Conservation (phyloP, 208 protist genomes). For the Crithidia sp. region DNA sequence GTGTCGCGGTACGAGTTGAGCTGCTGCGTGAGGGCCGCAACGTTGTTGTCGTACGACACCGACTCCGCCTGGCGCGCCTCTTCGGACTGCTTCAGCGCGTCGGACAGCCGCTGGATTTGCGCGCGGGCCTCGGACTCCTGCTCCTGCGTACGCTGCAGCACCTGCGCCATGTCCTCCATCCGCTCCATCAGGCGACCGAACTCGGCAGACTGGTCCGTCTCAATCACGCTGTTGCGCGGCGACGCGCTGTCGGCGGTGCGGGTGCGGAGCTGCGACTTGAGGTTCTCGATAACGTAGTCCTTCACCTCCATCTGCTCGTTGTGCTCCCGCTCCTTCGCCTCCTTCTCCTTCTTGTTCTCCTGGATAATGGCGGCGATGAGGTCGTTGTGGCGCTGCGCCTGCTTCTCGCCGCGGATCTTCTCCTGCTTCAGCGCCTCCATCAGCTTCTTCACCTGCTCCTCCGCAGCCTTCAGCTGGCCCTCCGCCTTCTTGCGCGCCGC, state of each 20-base stretch:
- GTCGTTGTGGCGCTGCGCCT: slow-evolving; percentile 69
- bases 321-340: slow-evolving; percentile 86
- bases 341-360: slow-evolving; percentile 87
- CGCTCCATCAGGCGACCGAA: slow-evolving; percentile 71
- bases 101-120: slow-evolving; percentile 61
- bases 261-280: slow-evolving; percentile 67
- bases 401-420: slow-evolving; percentile 64
- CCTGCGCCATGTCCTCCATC: slow-evolving; percentile 80
- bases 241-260: slow-evolving; percentile 50
- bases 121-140: slow-evolving; percentile 65
- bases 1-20: slow-evolving; percentile 65
- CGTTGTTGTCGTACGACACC: slow-evolving; percentile 77
- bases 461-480: slow-evolving; percentile 38
- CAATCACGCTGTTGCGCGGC: slow-evolving; percentile 29
- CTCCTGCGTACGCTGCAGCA: slow-evolving; percentile 77
- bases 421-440: slow-evolving; percentile 67
- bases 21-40: slow-evolving; percentile 62
- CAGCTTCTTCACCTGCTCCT: slow-evolving; percentile 65
- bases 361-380: slow-evolving; percentile 85
- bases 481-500: slow-evolving; percentile 44
- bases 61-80: slow-evolving; percentile 66
- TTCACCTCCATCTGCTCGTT: slow-evolving; percentile 80
- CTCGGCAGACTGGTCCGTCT: slow-evolving; percentile 60
- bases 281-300: slow-evolving; percentile 81
- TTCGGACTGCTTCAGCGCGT: slow-evolving; percentile 71